Conservation (phyloP, 116 monocot genomes). For the Phalaenopsis hybrid region DNA sequence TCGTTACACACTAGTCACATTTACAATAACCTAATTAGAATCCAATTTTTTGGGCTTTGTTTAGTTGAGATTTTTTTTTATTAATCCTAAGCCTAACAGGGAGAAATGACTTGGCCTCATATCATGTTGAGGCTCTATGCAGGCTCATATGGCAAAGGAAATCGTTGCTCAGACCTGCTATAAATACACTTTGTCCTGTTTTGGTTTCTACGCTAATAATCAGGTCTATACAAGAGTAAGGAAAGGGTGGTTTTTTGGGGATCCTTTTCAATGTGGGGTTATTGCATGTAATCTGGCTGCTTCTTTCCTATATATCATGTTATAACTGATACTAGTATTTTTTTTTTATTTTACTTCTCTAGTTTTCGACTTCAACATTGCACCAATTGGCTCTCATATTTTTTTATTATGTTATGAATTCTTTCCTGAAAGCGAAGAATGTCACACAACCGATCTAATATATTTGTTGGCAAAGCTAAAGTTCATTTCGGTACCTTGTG, state of each 20-base stretch:
- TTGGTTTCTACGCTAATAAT: neutral
- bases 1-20: neutral
- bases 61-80: neutral
- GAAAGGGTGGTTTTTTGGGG: neutral
- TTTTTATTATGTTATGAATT: neutral
- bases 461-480: neutral
- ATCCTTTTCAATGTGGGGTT: neutral
- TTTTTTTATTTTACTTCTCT: neutral
- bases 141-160: neutral
- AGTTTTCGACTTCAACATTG: neutral
- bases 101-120: neutral
- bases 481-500: neutral
- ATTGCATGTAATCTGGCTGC: neutral
- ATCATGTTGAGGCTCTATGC: neutral
- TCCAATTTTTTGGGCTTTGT: neutral
- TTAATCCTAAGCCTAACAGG: neutral
- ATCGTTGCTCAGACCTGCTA: neutral
- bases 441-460: neutral
- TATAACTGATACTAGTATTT: neutral
- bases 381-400: neutral
- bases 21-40: neutral
- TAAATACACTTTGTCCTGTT: neutral
- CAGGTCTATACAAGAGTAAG: neutral
- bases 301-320: neutral
- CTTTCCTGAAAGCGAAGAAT: neutral